Conservation (phyloP, 139 green algal genomes). For the Deuterostichococcus epilithicus region DNA sequence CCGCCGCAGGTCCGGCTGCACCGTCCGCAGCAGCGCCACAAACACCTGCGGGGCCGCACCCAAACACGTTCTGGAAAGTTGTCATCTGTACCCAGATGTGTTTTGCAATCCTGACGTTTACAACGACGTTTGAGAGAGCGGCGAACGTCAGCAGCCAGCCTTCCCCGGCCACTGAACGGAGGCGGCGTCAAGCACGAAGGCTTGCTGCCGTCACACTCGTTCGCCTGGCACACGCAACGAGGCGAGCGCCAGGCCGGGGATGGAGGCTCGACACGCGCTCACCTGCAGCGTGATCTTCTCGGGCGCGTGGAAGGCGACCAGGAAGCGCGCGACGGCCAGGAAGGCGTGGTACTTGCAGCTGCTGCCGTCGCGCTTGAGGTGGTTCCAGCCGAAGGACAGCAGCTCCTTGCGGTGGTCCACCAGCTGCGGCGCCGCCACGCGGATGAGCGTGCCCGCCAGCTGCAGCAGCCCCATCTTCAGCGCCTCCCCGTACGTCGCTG, state of each 20-base stretch:
- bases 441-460: slow-evolving; percentile 68
- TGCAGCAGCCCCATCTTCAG: slow-evolving; percentile 80
- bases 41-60: slow-evolving; percentile 67
- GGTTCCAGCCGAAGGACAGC: slow-evolving; percentile 89
- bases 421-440: slow-evolving; percentile 43
- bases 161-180: no score
- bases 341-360: slow-evolving; percentile 79
- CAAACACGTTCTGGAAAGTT: neutral
- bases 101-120: neutral
- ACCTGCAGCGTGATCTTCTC: slow-evolving; percentile 89
- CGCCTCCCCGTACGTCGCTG: slow-evolving; percentile 49
- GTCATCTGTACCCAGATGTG: no score
- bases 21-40: slow-evolving; percentile 75
- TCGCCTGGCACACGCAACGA: neutral
- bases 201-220: neutral
- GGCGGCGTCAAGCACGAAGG: neutral
- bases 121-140: no score
- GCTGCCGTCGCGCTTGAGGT: slow-evolving; percentile 82
- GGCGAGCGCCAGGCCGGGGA: neutral
- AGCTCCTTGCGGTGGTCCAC: slow-evolving; percentile 75
- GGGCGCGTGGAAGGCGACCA: slow-evolving; percentile 67
- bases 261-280: neutral
- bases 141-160: no score
- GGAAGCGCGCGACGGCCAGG: slow-evolving; percentile 84
- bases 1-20: slow-evolving; percentile 65